Percentiles rank a stretch among this genome's conserved stretches.
Evolutionary conservation across 306 rosid species (phyloP).

Genomic region (Abrus pulchellus): DNA sequence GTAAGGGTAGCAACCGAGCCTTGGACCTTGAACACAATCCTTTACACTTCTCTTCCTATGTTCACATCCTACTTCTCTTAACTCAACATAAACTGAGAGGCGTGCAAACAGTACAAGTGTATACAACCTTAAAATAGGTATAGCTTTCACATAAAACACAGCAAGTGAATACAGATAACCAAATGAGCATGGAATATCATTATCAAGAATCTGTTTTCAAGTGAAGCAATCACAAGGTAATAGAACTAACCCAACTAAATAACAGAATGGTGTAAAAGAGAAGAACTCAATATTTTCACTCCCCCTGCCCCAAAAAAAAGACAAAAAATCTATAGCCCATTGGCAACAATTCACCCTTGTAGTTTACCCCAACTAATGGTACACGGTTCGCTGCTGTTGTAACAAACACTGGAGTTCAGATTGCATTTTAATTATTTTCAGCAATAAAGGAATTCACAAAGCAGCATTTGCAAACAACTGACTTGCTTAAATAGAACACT

Average conservation of each 20-base stretch:
- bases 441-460: background rate
- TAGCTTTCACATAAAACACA: background rate
- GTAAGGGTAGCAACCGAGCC: background rate
- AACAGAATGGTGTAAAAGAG: slow-evolving; percentile 31
- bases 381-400: slow-evolving; percentile 16
- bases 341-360: too few relatives aligned
- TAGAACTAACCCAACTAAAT: slow-evolving; percentile 2
- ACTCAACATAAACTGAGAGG: slow-evolving; percentile 12
- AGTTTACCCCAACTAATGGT: background rate
- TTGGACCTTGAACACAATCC: background rate
- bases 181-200: slow-evolving; percentile 29
- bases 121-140: slow-evolving; percentile 4
- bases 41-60: background rate
- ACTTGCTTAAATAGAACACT: slow-evolving; percentile 30
- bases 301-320: background rate
- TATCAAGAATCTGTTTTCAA: slow-evolving; percentile 1
- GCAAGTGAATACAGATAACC: slow-evolving; percentile 25
- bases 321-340: background rate
- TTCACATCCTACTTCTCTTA: slow-evolving; percentile 16
- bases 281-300: slow-evolving; percentile 25
- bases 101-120: slow-evolving; percentile 13
- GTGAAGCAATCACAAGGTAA: slow-evolving; percentile 35
- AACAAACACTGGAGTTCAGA: slow-evolving; percentile 33
- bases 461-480: slow-evolving; percentile 31
- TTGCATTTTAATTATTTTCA: slow-evolving; percentile 29